Percentiles rank a stretch among this genome's conserved stretches.
These are phyloP conservation scores for Biancaea sappan DNA, from an alignment of 306 rosid genomes.

Conservation along the genomic window DNA sequence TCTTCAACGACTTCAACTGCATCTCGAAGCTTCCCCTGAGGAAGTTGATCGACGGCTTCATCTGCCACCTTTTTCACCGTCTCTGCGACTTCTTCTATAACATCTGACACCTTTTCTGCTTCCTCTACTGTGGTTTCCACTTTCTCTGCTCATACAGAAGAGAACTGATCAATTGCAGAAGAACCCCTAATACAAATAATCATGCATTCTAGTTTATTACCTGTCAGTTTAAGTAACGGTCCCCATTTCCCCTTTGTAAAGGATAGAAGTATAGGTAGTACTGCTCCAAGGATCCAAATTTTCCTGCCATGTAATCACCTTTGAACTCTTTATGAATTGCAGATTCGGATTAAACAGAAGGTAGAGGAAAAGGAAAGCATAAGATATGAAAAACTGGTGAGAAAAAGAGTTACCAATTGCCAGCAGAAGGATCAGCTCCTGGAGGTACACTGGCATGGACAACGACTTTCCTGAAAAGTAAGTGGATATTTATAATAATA, in stretches of 20 bases:
- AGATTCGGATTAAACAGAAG: background rate
- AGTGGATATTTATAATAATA: background rate
- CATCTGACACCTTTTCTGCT: constrained; percentile 45
- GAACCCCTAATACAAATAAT: too few relatives aligned
- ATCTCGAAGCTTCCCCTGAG: constrained; percentile 36
- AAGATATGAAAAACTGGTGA: background rate
- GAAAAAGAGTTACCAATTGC: constrained; percentile 39
- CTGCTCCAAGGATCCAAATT: constrained; percentile 54
- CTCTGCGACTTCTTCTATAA: constrained; percentile 62
- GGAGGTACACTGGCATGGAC: constrained; percentile 38
- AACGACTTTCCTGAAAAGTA: constrained; percentile 43
- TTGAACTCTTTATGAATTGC: background rate
- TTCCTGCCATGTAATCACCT: constrained; percentile 52
- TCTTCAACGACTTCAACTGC: constrained; percentile 37
- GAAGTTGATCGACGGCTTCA: constrained; percentile 45
- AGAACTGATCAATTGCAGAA: too few relatives aligned
- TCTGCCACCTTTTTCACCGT: constrained; percentile 53
- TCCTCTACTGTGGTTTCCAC: constrained; percentile 42
- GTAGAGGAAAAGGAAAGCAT: background rate
- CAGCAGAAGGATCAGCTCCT: constrained; percentile 32
- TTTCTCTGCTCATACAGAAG: constrained; percentile 45
- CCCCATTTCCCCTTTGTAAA: constrained; percentile 60
- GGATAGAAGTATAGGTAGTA: constrained; percentile 46
- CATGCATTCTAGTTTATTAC: constrained; percentile 30
- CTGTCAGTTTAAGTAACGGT: constrained; percentile 49